Conservation (phyloP, 2,329 filamentous ascomycete genomes). For the Cladobotryum mycophilum region DNA sequence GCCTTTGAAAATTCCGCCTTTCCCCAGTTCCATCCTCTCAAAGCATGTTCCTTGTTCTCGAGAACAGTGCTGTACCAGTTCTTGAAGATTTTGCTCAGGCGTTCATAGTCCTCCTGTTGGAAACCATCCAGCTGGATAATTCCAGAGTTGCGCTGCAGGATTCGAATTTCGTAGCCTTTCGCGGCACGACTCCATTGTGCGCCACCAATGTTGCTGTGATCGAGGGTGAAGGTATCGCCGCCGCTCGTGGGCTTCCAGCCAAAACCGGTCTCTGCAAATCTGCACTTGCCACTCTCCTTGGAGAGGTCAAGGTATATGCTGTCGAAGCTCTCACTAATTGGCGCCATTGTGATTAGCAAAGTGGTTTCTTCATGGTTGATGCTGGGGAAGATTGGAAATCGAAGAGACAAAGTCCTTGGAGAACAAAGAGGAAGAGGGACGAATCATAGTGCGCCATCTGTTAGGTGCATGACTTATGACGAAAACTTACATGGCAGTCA, state of each 20-base stretch:
- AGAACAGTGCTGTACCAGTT: slow-evolving; percentile 95
- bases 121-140: slow-evolving; percentile 95
- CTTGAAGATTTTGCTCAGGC: slow-evolving; percentile 88
- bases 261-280: slow-evolving; percentile 88
- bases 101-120: slow-evolving; percentile 88
- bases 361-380: neutral
- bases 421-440: too few relatives aligned
- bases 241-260: slow-evolving; percentile 89
- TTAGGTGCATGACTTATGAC: too few relatives aligned
- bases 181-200: slow-evolving; percentile 94
- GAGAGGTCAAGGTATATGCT: slow-evolving; percentile 95
- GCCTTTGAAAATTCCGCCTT: slow-evolving; percentile 95
- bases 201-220: slow-evolving; percentile 73
- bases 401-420: too few relatives aligned
- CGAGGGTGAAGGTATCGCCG: slow-evolving; percentile 89
- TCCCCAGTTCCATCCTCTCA: slow-evolving; percentile 99
- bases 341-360: neutral
- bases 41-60: slow-evolving; percentile 86
- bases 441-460: too few relatives aligned
- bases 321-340: slow-evolving; percentile 81
- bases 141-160: slow-evolving; percentile 74
- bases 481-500: slow-evolving; percentile 34
- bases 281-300: slow-evolving; percentile 84
- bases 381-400: neutral
- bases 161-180: slow-evolving; percentile 89